Conservation (phyloP, 495 filamentous ascomycete genomes). For the Rhypophila decipiens region DNA sequence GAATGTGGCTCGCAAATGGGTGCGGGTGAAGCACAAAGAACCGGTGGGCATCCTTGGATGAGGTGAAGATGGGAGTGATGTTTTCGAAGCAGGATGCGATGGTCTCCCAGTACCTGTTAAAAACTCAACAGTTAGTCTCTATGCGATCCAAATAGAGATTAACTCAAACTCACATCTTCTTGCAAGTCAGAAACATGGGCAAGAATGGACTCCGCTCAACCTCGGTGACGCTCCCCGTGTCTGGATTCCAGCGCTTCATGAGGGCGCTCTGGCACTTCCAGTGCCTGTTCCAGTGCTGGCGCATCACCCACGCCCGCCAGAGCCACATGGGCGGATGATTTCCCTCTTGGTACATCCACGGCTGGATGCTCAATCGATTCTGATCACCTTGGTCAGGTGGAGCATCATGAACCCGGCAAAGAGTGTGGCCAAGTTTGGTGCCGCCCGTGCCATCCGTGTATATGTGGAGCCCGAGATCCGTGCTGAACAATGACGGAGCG, state of each 20-base stretch:
- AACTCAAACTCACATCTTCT: slow-evolving; percentile 15
- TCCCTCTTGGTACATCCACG: neutral
- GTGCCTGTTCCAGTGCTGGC: slow-evolving; percentile 19
- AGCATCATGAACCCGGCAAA: slow-evolving; percentile 6
- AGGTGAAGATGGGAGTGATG: slow-evolving; percentile 19
- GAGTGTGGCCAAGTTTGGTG: slow-evolving; percentile 6
- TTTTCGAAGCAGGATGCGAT: slow-evolving; percentile 15
- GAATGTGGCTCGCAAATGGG: slow-evolving; percentile 9
- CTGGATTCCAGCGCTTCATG: slow-evolving; percentile 12
- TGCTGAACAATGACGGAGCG: too few species aligned
- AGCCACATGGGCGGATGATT: slow-evolving; percentile 11
- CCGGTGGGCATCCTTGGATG: slow-evolving; percentile 14
- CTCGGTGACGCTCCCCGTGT: neutral
- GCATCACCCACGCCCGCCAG: slow-evolving; percentile 10
- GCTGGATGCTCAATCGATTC: neutral
- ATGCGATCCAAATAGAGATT: neutral
- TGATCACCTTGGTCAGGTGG: slow-evolving; percentile 4
- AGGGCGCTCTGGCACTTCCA: slow-evolving; percentile 16
- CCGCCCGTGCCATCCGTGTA: slow-evolving; percentile 7
- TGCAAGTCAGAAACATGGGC: slow-evolving; percentile 18
- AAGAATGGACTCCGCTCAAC: slow-evolving; percentile 14
- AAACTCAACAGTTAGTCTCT: neutral
- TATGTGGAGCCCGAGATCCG: slow-evolving; percentile 16
- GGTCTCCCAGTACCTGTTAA: slow-evolving; percentile 19
- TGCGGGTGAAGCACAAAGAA: slow-evolving; percentile 19